A percentile compares a stretch with the other conserved stretches of the same genome.
Evolutionary conservation across 495 filamentous ascomycete species (phyloP).

Genomic region (Hamigera avellanea): DNA sequence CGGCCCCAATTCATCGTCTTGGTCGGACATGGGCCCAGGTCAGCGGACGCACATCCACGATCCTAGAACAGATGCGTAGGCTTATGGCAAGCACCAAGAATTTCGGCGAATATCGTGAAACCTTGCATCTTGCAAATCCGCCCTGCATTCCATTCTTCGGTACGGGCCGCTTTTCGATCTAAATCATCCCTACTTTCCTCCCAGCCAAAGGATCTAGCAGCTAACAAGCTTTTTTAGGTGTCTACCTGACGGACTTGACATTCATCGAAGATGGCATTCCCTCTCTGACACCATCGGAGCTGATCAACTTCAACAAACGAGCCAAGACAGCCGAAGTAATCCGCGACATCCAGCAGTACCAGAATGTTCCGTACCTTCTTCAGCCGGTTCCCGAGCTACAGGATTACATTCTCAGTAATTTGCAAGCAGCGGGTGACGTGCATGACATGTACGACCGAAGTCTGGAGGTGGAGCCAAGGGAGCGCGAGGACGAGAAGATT

Average conservation of each 20-base stretch:
- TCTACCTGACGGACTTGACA: constrained; percentile 94
- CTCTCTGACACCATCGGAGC: constrained; percentile 82
- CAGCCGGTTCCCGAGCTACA: constrained; percentile 85
- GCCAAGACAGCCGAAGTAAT: constrained; percentile 97
- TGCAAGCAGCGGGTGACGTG: constrained; percentile 86
- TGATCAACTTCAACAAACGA: constrained; percentile 98
- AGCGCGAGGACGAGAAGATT: constrained; percentile 93
- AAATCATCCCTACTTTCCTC: not conserved
- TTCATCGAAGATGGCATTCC: constrained; percentile 99
- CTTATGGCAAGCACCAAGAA: constrained; percentile 98
- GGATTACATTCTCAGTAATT: constrained; percentile 92
- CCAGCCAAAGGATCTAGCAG: no score
- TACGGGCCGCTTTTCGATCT: constrained; percentile 29
- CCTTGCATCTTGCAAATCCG: constrained; percentile 81
- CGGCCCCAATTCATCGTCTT: constrained; percentile 87
- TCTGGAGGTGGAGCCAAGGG: constrained; percentile 81
- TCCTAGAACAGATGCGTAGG: constrained; percentile 80
- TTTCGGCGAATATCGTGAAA: constrained; percentile 91
- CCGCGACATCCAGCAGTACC: constrained; percentile 95
- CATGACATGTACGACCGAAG: constrained; percentile 99
- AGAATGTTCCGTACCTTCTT: constrained; percentile 87
- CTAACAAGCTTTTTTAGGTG: constrained; percentile 43
- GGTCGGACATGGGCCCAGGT: constrained; percentile 93
- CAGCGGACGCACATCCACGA: constrained; percentile 64
- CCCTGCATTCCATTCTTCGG: constrained; percentile 98